Base-by-base conservation (phyloP, 371 early-diverging fungal genomes). In the Haplosporangium sp. region DNA sequence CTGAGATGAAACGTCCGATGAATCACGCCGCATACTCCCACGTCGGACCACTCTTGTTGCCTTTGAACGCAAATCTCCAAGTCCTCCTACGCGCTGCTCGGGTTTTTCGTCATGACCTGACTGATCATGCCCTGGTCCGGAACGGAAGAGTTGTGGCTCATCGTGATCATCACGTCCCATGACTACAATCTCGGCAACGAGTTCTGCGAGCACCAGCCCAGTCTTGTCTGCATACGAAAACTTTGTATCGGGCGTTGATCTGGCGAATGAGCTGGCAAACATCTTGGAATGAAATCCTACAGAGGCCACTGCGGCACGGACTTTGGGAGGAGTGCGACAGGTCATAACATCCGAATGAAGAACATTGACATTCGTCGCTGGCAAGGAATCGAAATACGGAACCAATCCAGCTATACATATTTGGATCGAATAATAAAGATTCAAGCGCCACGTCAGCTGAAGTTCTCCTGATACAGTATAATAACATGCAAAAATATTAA, bases 211-310 rank as follows among this genome's bases (percentile, higher is more conserved):
- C 0, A 64, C 72, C 23, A 77, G 43, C 2, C 68, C 79, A 14
- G 64, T 59, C 62, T 77, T 77, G 59, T 77, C 79, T 1, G 73
- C 79, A 48, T 72, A 77, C 21, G 79, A 77, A 50, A 67, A 77
- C 18, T 70, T 59, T 3, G 59, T 47, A 12, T 61, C 72, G 5
- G 62, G 46, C 8, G 72, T n/a, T 1, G 46, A 16, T 16, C 56
- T 62, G 38, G 62, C 54, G 8, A 64, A 59, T 6, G 59, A 29
- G 29, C 29, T 50, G 7, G 46, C 21, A 18, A 55, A 64, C 16
- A 45, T 16, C 46, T 62, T 77, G 11, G 72, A 64, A 13, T 62
- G 79, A 21, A 77, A 68, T 10, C 61, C 64, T 13, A 77, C 65
- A 2, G 64, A 61, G 6, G 64, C 72, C 1, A 77, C 62, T 7